Percentiles rank a stretch among this genome's conserved stretches.
phyloP scores from a whole-genome alignment of 805 yeast species.

The Scheffersomyces ergatensis region DNA sequence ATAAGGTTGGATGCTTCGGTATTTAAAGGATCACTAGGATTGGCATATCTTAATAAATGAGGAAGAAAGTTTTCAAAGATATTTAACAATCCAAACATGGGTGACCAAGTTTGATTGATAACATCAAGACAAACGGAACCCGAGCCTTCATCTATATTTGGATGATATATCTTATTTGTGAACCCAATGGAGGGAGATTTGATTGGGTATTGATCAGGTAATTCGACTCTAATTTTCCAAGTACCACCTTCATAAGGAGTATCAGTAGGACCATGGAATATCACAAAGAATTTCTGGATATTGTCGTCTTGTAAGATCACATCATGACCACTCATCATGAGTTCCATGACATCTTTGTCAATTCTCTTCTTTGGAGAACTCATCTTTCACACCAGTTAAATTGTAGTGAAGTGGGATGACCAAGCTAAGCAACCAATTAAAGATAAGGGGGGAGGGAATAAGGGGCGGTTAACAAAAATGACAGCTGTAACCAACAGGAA shows the following conservation, averaged over 20 bases:
- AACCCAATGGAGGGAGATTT: slow-evolving; percentile 96
- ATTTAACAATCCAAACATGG: slow-evolving; percentile 89
- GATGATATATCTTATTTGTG: slow-evolving; percentile 87
- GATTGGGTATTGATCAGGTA: slow-evolving; percentile 94
- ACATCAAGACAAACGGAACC: slow-evolving; percentile 96
- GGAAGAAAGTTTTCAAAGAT: slow-evolving; percentile 93
- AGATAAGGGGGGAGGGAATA: too few relatives aligned
- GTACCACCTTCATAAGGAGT: slow-evolving; percentile 87
- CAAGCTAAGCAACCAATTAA: too few relatives aligned
- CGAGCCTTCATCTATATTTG: slow-evolving; percentile 85
- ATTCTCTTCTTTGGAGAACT: slow-evolving; percentile 76
- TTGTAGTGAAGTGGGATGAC: too few relatives aligned
- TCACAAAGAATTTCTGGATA: slow-evolving; percentile 80
- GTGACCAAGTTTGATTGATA: slow-evolving; percentile 97
- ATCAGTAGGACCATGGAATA: slow-evolving; percentile 77
- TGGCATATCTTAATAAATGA: slow-evolving; percentile 86
- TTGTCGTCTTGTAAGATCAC: slow-evolving; percentile 76
- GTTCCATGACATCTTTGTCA: slow-evolving; percentile 94
- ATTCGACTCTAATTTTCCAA: slow-evolving; percentile 89
- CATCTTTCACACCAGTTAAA: too few relatives aligned
- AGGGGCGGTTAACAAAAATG: too few relatives aligned
- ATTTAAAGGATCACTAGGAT: slow-evolving; percentile 91
- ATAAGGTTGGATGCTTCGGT: slow-evolving; percentile 84
- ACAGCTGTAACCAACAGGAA: too few relatives aligned
- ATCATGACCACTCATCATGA: slow-evolving; percentile 92